Evolutionary conservation across 495 filamentous ascomycete genomes (phyloP), one percentile per base, ranked within the genome.

Genomic region (Lophium mytilinum): DNA sequence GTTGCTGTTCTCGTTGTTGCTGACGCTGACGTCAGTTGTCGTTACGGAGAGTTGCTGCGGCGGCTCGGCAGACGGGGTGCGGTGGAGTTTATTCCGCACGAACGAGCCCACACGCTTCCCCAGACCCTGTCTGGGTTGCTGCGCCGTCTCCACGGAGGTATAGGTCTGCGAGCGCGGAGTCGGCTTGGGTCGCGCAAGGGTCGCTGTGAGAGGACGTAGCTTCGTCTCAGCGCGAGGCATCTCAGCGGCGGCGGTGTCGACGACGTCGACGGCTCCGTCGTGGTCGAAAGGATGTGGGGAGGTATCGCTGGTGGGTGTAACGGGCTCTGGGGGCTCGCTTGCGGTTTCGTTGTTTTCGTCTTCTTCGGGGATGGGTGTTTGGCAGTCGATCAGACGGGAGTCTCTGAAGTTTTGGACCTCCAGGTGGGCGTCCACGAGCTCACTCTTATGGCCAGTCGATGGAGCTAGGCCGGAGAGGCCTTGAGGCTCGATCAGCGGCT

Each of bases 331-430:
- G 10, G 64, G 64, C 40, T 66, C 64, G 40, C 60, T 63, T 15
- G 59, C 60, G 1, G 64, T 66, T 47, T 63, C 64, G 30, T 54
- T 60, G 57, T 54, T 63, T 51, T 66, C 60, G 55, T 66, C 64
- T 37, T 66, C 64, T 40, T 66, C 64, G 5, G 56, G 56, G 9
- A 66, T 66, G 2, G 61, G 49, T 18, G 49, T 11, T 9, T 63
- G 61, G 34, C 34, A 52, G 3, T 66, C 57, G 34, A 55, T 33
- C n/a, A 55, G 5, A 17, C 60, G 60, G 4, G 60, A 61, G 19
- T 66, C 64, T 52, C 58, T 56, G n/a, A 37, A 52, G 21, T 34
- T 14, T 8, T 54, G 57, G 2, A 36, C 15, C 35, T 60, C 53
- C 9, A 46, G 34, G 4, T n/a, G 11, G 5, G 18, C 15, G 55